Conservation (phyloP, 2,329 filamentous ascomycete genomes). For the Penicillium nordicum region DNA sequence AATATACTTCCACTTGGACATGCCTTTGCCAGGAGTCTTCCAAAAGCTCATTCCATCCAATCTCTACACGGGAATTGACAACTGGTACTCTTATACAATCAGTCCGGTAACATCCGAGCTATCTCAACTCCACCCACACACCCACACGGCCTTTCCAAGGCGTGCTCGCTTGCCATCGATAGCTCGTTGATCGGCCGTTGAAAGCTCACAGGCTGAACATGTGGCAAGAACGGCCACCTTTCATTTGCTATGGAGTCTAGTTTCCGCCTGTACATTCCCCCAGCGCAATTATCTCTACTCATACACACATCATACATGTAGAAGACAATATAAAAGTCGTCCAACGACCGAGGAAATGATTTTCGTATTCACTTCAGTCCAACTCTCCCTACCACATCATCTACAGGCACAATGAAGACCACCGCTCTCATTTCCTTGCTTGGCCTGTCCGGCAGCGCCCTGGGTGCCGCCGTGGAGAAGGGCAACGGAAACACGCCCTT, state of each 20-base stretch:
- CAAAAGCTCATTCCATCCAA: neutral
- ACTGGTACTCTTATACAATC: neutral
- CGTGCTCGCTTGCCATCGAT: neutral
- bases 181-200: neutral
- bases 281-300: neutral
- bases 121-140: neutral
- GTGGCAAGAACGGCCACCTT: neutral
- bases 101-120: neutral
- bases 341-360: constrained; percentile 10
- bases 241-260: neutral
- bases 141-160: neutral
- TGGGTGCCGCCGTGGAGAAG: constrained; percentile 15
- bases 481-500: constrained; percentile 8
- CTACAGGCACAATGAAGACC: constrained; percentile 16
- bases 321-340: constrained; percentile 13
- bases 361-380: constrained; percentile 5
- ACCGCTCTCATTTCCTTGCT: constrained; percentile 20
- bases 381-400: constrained; percentile 4
- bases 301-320: neutral
- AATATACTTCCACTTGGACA: neutral
- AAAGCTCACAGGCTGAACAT: neutral
- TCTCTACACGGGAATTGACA: neutral
- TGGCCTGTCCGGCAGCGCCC: constrained; percentile 16
- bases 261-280: neutral
- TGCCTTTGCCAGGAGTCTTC: neutral